A percentile compares a stretch with the other conserved stretches of the same genome.
Conservation (phyloP, 1,139 yeast species). For the Lodderomyces beijingensis region DNA sequence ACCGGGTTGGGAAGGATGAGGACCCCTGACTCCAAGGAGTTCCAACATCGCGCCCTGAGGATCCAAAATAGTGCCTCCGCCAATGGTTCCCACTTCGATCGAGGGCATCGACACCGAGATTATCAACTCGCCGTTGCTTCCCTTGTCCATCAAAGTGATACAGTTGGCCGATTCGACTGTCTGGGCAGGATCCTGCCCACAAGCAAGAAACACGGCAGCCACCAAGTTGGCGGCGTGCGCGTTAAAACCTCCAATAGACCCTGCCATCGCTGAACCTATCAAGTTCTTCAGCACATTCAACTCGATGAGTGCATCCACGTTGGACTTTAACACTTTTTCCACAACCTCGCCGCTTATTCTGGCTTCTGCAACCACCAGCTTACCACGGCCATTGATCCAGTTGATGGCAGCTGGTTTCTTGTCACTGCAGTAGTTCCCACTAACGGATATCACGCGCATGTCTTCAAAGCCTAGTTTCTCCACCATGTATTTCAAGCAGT, state of each 20-base stretch:
- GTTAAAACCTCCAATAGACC: conserved; percentile 95
- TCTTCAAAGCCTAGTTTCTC: conserved; percentile 90
- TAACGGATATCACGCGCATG: conserved; percentile 87
- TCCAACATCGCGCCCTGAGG: conserved; percentile 98
- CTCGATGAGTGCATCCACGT: conserved; percentile 88
- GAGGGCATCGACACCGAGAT: conserved; percentile 98
- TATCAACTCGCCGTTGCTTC: conserved; percentile 73
- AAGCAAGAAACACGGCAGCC: conserved; percentile 88
- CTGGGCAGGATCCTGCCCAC: conserved; percentile 99
- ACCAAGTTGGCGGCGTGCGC: conserved; percentile 97
- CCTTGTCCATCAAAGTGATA: conserved; percentile 83
- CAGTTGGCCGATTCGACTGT: conserved; percentile 97
- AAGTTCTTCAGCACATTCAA: conserved; percentile 84
- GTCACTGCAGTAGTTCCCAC: conserved; percentile 97
- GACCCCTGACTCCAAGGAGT: conserved; percentile 90
- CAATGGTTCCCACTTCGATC: conserved; percentile 98
- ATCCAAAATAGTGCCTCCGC: conserved; percentile 96
- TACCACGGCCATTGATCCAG: conserved; percentile 99
- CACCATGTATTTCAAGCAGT: conserved; percentile 75
- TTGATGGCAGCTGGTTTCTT: conserved; percentile 97
- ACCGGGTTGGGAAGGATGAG: conserved; percentile 92
- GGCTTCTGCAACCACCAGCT: conserved; percentile 97
- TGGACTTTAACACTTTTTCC: conserved; percentile 77
- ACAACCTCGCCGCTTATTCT: conserved; percentile 81
- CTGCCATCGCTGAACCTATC: conserved; percentile 98